Base-by-base conservation (phyloP, 116 monocot species). In the Cymodocea nodosa region DNA sequence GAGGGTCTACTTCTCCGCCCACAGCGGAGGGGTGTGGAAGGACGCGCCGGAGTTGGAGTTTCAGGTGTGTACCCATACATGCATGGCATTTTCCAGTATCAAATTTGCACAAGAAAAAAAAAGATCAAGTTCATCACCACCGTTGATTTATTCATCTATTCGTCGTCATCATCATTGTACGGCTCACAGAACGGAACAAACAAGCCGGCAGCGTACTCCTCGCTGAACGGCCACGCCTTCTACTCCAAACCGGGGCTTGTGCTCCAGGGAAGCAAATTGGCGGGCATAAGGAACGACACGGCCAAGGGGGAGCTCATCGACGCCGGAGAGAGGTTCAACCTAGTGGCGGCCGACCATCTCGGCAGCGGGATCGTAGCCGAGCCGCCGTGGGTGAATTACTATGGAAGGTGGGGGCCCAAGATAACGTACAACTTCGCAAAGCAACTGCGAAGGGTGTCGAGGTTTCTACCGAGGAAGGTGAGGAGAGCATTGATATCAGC, bases 371-470 rank as follows among this genome's bases (percentile, higher is more conserved):
- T 73, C 70, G 73, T 76, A 36, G 67, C 5, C 24, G 78, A 77
- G 73, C 84, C 90, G 65, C 61, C 83, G 37, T 94, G 94, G 94
- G 37, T 94, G 75, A 69, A 79, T 13, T 90, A 81, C 49, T 30
- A 17, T 39, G 73, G 90, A 57, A 76, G 72, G 60, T 94, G 94
- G 90, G 94, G 94, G 9, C 90, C 94, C 20, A 89, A 75, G 73
- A 52, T 80, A 6, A 73, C 37, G 5, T 94, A 87, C 40, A 58
- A 81, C 34, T 62, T 76, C 7, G 81, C 25, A 0, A 60, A 75
- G 15, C 80, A 87, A 75, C 50, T 94, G 51, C 52, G 71, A 49
- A 72, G 54, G 22, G 75, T 75, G 55, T 67, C 54, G 51, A 82
- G 58, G 60, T 23, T 74, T 1, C 56, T 94, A 66, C 94, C 87